phyloP scores from a whole-genome alignment of 2,329 filamentous ascomycete species.

The Phaeoacremonium minimum region DNA sequence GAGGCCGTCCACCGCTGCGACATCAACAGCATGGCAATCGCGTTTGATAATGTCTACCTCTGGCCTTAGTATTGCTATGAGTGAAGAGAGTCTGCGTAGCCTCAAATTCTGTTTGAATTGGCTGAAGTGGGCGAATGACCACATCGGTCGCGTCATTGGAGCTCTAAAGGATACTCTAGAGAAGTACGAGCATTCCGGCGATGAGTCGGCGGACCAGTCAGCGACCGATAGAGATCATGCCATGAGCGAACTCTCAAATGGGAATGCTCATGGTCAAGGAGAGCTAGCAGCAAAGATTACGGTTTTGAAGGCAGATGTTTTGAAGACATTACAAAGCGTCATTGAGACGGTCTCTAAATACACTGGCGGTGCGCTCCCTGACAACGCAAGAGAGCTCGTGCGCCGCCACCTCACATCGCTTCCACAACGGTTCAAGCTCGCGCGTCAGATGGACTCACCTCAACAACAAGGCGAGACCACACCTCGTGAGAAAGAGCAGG shows the following conservation, averaged over 20 bases:
- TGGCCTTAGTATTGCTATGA: constrained; percentile 86
- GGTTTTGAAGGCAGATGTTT: constrained; percentile 63
- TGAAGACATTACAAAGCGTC: constrained; percentile 75
- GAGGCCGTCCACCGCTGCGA: constrained; percentile 16
- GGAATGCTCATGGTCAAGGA: constrained; percentile 31
- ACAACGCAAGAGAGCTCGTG: constrained; percentile 81
- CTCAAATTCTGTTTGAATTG: constrained; percentile 81
- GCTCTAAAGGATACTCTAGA: constrained; percentile 73
- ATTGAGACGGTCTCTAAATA: constrained; percentile 85
- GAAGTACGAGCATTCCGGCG: constrained; percentile 62
- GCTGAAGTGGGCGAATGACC: constrained; percentile 76
- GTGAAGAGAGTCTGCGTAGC: constrained; percentile 77
- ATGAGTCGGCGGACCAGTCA: constrained; percentile 14
- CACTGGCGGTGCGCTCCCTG: constrained; percentile 83
- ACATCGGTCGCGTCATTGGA: constrained; percentile 70
- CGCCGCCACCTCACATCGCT: constrained; percentile 79
- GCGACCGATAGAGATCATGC: constrained; percentile 12
- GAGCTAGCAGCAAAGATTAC: constrained; percentile 62
- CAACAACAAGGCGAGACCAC: constrained; percentile 29
- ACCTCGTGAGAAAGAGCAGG: constrained; percentile 28
- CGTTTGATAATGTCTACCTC: constrained; percentile 87
- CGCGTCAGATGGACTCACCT: constrained; percentile 37
- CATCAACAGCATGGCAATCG: constrained; percentile 62
- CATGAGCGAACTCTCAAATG: constrained; percentile 19
- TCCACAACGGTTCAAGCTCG: constrained; percentile 76